Conservation (phyloP, 805 yeast species). For the Cyberlindnera bimundalis region DNA sequence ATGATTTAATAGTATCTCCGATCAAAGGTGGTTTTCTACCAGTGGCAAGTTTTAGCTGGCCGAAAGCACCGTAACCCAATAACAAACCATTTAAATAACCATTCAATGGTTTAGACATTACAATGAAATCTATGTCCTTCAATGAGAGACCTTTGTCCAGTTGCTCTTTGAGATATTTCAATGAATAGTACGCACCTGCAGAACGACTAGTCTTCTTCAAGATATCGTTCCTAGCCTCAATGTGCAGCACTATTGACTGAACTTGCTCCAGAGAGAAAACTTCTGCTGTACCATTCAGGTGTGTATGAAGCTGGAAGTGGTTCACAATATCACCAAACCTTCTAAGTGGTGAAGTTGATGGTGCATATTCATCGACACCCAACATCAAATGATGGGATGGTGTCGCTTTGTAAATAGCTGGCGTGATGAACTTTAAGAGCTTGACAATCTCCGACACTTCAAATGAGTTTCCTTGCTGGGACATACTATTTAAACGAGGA, state of each 20-base stretch:
- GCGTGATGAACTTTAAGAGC: constrained; percentile 43
- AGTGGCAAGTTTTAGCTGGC: constrained; percentile 28
- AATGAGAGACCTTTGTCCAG: constrained; percentile 7
- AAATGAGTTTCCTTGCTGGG: constrained; percentile 16
- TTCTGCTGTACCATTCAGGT: constrained; percentile 29
- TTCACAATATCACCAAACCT: constrained; percentile 76
- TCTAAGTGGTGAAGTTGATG: constrained; percentile 87
- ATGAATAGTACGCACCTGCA: constrained; percentile 37
- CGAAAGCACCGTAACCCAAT: constrained; percentile 30
- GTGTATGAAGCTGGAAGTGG: constrained; percentile 69
- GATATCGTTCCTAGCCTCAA: constrained; percentile 42
- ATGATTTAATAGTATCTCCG: constrained; percentile 41
- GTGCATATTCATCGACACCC: constrained; percentile 60
- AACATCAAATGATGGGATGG: constrained; percentile 57
- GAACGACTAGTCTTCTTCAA: constrained; percentile 30
- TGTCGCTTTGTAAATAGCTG: constrained; percentile 46
- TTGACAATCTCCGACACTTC: constrained; percentile 37
- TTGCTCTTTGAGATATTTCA: constrained; percentile 27
- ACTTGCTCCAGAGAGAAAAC: constrained; percentile 34
- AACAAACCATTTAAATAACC: constrained; percentile 33
- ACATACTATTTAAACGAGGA: constrained; percentile 23
- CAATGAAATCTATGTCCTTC: constrained; percentile 30
- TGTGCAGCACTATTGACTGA: constrained; percentile 37
- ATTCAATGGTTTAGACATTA: constrained; percentile 39
- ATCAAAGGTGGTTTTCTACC: constrained; percentile 33